phyloP scores from a whole-genome alignment of 352 stramenopile genomes.

The Blastocystis sp. region DNA sequence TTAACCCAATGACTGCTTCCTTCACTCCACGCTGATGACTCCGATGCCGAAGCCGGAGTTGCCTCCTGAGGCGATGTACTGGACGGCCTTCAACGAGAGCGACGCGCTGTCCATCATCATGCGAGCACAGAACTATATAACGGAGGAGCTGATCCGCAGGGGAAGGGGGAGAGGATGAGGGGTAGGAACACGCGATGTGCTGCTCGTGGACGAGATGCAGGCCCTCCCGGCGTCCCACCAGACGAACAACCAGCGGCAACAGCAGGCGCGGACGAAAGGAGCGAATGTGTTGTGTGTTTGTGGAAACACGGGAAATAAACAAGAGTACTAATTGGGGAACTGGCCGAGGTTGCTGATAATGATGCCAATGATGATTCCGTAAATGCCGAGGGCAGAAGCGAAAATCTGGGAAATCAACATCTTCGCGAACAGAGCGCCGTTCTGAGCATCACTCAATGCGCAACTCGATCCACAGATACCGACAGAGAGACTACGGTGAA shows the following conservation, averaged over 20 bases:
- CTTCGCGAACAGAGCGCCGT: slow-evolving; percentile 82
- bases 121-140: slow-evolving; percentile 64
- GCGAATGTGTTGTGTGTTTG: slow-evolving; percentile 45
- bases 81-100: slow-evolving; percentile 52
- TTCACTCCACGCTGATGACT: slow-evolving; percentile 43
- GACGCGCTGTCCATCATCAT: slow-evolving; percentile 45
- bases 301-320: slow-evolving; percentile 11
- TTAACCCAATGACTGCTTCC: background rate
- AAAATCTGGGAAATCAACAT: slow-evolving; percentile 88
- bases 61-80: slow-evolving; percentile 25
- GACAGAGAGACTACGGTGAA: slow-evolving; percentile 77
- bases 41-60: slow-evolving; percentile 19
- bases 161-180: background rate
- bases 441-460: slow-evolving; percentile 83
- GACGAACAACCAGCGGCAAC: background rate
- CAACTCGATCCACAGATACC: slow-evolving; percentile 83
- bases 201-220: background rate
- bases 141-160: slow-evolving; percentile 19
- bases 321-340: slow-evolving; percentile 78
- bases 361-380: slow-evolving; percentile 85
- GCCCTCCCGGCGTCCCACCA: background rate
- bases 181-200: slow-evolving; percentile 1
- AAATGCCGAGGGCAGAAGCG: slow-evolving; percentile 83
- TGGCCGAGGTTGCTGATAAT: slow-evolving; percentile 85
- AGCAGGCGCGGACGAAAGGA: background rate